phyloP scores from a whole-genome alignment of 192 early-diverging fungal species.

The Allomyces javanicus region DNA sequence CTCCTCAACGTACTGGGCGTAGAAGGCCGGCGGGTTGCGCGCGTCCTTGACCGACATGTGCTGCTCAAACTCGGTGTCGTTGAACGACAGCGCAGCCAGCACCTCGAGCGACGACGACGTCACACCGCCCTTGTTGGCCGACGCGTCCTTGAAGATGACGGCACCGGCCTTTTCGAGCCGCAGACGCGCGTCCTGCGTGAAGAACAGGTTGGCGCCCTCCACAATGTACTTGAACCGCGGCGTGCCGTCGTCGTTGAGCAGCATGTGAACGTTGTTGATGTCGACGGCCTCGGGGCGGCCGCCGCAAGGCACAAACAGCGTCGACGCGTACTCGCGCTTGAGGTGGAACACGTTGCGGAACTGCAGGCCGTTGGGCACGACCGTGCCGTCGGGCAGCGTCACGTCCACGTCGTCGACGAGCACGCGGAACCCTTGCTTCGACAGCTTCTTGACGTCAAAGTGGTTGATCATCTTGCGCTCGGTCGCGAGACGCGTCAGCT shows the following conservation, averaged over 20 bases:
- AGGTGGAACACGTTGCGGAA: constrained; percentile 98
- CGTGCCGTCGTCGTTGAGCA: constrained; percentile 60
- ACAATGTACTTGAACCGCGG: constrained; percentile 97
- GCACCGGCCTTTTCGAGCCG: constrained; percentile 85
- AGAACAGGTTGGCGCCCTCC: constrained; percentile 98
- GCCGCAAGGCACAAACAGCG: constrained; percentile 94
- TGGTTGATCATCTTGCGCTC: constrained; percentile 69
- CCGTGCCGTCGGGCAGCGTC: constrained; percentile 65
- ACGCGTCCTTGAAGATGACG: constrained; percentile 94
- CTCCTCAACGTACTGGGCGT: constrained; percentile 77
- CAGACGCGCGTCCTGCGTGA: constrained; percentile 95
- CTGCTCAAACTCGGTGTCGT: constrained; percentile 71
- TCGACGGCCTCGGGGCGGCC: constrained; percentile 94
- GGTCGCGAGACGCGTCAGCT: constrained; percentile 68
- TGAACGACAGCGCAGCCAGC: constrained; percentile 84
- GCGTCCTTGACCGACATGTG: constrained; percentile 77
- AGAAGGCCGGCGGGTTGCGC: constrained; percentile 72
- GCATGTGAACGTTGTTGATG: constrained; percentile 60
- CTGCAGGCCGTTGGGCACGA: constrained; percentile 69
- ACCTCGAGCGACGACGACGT: constrained; percentile 96
- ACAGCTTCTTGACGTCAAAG: constrained; percentile 68
- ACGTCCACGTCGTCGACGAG: constrained; percentile 82
- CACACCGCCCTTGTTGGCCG: constrained; percentile 98
- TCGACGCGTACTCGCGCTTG: constrained; percentile 53
- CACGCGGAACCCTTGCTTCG: constrained; percentile 77